These are phyloP conservation scores for Thozetella sp. DNA, from an alignment of 495 filamentous ascomycete species.

Conservation along the genomic window DNA sequence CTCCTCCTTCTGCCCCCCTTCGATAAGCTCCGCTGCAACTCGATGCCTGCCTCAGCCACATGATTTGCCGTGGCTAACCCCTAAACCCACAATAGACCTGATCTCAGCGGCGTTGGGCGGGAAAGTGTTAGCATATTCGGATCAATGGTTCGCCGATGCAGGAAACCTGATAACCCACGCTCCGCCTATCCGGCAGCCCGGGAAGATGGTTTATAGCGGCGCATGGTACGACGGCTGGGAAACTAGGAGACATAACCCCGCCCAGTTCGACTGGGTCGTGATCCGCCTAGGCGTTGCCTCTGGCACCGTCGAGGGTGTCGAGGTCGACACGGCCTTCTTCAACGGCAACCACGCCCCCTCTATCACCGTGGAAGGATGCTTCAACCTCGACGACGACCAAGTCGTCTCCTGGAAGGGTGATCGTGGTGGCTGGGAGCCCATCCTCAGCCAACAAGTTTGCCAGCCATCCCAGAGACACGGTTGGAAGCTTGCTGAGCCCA, in stretches of 20 bases:
- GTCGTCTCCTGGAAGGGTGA: constrained; percentile 60
- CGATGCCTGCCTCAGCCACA: background rate
- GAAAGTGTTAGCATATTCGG: constrained; percentile 73
- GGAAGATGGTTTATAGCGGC: constrained; percentile 82
- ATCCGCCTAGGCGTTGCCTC: constrained; percentile 78
- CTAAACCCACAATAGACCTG: constrained; percentile 57
- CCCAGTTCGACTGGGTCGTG: constrained; percentile 82
- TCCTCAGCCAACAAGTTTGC: constrained; percentile 70
- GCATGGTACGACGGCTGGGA: constrained; percentile 98
- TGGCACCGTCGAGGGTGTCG: constrained; percentile 75
- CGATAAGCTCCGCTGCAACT: background rate
- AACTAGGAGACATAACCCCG: constrained; percentile 81
- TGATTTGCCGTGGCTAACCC: background rate
- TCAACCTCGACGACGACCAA: constrained; percentile 59
- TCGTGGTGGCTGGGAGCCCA: constrained; percentile 67
- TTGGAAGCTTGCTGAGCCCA: constrained; percentile 69
- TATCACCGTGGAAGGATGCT: constrained; percentile 80
- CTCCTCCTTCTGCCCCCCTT: background rate
- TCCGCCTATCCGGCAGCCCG: constrained; percentile 73
- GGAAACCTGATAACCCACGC: constrained; percentile 77
- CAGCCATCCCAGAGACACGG: constrained; percentile 76
- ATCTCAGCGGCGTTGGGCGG: constrained; percentile 75
- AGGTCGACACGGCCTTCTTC: constrained; percentile 88
- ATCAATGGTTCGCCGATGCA: constrained; percentile 90
- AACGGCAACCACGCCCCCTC: constrained; percentile 85